Evolutionary conservation across 768 basidiomycete species (phyloP), one percentile per base, ranked within the genome.

Genomic region (Russula foetens): DNA sequence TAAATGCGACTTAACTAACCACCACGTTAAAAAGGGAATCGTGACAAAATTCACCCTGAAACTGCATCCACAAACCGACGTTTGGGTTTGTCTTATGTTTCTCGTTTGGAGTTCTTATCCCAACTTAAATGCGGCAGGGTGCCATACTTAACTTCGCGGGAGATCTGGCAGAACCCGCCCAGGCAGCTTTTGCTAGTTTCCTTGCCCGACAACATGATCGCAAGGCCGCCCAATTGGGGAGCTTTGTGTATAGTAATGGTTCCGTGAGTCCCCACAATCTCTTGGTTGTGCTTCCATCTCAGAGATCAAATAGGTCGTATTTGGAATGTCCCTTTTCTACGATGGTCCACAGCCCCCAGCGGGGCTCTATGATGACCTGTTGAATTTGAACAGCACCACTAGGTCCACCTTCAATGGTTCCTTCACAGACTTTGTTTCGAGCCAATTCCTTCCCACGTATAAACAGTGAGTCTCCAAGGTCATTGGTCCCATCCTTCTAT

Each of bases 291-390:
- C 9, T 59, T 43, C 59, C 39, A 58, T 28, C 4, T 77, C 21
- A 75, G 12, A 29, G 1, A 28, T 14, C 15, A 2, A 21, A 43
- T 8, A 60, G 63, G 44, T 50, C 33, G 17, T 14, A 23, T 39
- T 61, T 38, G 49, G 39, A 19, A 8, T 58, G 15, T 26, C 43
- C 4, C 48, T 84, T 19, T 85, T 84, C 69, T 84, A 85, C 64
- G 79, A 85, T 64, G 80, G 67, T 0, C 82, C 82, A 14, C 72
- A 62, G 0, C 75, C 75, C 1, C 80, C 79, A 0, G 46, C 66
- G 0, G 78, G 77, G 33, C 72, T 79, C 8, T 82, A 80, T 58
- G 78, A 81, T 50, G 73, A 70, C 5, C 78, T 81, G 62, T 60
- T 80, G 21, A 68, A 70, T 1, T 73, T 81, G 24, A 15, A 58